These are phyloP conservation scores for Rhizopogon vesiculosus DNA, from an alignment of 768 basidiomycete genomes.

Conservation along the genomic window DNA sequence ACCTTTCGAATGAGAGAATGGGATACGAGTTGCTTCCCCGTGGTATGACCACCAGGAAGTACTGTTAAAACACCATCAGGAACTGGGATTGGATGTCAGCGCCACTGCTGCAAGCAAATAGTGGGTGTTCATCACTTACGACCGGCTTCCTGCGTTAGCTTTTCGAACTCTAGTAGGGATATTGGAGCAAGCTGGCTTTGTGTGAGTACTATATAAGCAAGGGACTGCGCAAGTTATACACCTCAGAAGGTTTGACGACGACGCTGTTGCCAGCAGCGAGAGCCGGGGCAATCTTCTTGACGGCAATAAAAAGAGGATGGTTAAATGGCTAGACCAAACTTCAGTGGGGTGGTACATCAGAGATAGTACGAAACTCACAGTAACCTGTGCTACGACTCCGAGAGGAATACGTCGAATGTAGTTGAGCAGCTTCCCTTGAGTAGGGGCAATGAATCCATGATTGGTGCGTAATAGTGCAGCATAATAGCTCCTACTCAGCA, in stretches of 20 bases:
- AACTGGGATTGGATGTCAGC: conserved; percentile 38
- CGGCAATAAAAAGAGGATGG: conserved; percentile 81
- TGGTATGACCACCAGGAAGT: conserved; percentile 65
- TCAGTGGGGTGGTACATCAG: not conserved
- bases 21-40: conserved; percentile 61
- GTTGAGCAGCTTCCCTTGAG: conserved; percentile 75
- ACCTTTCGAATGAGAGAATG: conserved; percentile 73
- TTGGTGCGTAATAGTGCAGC: conserved; percentile 69
- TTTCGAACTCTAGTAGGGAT: conserved; percentile 72
- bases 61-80: conserved; percentile 71
- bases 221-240: conserved; percentile 13
- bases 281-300: conserved; percentile 87
- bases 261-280: conserved; percentile 83
- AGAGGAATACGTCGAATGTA: conserved; percentile 77
- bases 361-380: conserved; percentile 35
- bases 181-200: conserved; percentile 63
- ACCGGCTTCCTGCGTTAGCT: conserved; percentile 61
- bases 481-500: conserved; percentile 60
- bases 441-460: conserved; percentile 67
- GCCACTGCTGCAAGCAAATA: not conserved
- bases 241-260: conserved; percentile 80
- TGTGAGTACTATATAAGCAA: not conserved
- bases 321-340: conserved; percentile 67
- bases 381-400: conserved; percentile 88
- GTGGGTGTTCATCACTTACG: conserved; percentile 33